A percentile compares a stretch with the other conserved stretches of the same genome.
These are phyloP conservation scores for Scedosporium minutisporum DNA, from an alignment of 2,329 filamentous ascomycete species.

Conservation along the genomic window DNA sequence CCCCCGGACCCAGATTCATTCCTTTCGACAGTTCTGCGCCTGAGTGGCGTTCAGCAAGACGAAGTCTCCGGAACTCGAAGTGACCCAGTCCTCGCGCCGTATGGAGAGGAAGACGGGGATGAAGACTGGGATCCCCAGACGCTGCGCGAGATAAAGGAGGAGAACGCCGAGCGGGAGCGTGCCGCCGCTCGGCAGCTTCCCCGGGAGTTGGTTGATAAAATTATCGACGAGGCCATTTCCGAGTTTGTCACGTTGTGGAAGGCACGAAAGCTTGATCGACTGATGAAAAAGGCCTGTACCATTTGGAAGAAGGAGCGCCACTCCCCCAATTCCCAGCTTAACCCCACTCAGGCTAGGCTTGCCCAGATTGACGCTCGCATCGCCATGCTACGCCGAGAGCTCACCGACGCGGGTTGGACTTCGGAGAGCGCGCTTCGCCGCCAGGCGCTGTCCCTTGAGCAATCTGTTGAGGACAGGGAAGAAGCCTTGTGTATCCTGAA, in stretches of 20 bases:
- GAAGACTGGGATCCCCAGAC: constrained; percentile 42
- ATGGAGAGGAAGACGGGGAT: neutral
- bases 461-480: constrained; percentile 53
- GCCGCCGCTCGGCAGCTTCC: neutral
- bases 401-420: constrained; percentile 43
- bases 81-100: neutral
- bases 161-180: constrained; percentile 26
- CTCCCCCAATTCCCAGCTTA: neutral
- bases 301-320: constrained; percentile 4
- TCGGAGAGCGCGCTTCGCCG: constrained; percentile 40
- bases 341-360: constrained; percentile 20
- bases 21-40: neutral
- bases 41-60: neutral
- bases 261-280: constrained; percentile 4
- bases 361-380: constrained; percentile 40
- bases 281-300: constrained; percentile 7
- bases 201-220: constrained; percentile 4
- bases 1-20: neutral
- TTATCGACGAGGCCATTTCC: constrained; percentile 8
- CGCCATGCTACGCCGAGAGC: constrained; percentile 40
- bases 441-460: constrained; percentile 52
- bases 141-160: constrained; percentile 51
- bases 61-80: neutral
- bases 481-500: constrained; percentile 39
- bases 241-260: constrained; percentile 5